Conservation (phyloP, 1,284 basidiomycete species). For the Fomitopsis schrenkii region DNA sequence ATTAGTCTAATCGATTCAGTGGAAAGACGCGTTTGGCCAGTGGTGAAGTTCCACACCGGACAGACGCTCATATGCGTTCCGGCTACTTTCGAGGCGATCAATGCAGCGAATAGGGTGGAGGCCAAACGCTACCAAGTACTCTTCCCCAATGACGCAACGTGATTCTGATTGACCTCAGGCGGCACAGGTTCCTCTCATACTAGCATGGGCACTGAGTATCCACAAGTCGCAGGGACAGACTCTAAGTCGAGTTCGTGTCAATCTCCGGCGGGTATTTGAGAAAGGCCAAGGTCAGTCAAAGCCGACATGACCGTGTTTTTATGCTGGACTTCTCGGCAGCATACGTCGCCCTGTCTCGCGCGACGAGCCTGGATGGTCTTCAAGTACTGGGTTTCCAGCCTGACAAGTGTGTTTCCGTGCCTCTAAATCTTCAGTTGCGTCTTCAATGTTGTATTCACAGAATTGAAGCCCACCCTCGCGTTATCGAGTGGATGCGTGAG, state of each 20-base stretch:
- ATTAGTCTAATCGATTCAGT: conserved; percentile 6
- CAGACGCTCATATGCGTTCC: conserved; percentile 44
- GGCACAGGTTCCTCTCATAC: conserved; percentile 65
- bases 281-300: conserved; percentile 62
- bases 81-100: conserved; percentile 57
- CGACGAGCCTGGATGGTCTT: conserved; percentile 58
- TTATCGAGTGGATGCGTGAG: not conserved
- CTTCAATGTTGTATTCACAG: conserved; percentile 6
- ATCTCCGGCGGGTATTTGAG: conserved; percentile 69
- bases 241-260: conserved; percentile 70
- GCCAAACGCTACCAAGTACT: conserved; percentile 49
- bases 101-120: conserved; percentile 46
- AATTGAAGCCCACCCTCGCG: conserved; percentile 22
- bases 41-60: conserved; percentile 50
- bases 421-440: no score
- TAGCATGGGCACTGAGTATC: conserved; percentile 80
- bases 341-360: conserved; percentile 68
- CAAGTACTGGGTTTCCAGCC: conserved; percentile 57
- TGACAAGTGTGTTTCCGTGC: conserved; percentile 34
- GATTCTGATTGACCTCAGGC: not conserved
- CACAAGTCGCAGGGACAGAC: conserved; percentile 89
- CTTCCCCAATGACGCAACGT: not conserved
- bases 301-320: not conserved
- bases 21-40: conserved; percentile 39
- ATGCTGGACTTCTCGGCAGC: conserved; percentile 30